Base-by-base conservation (phyloP, 352 stramenopile genomes). In the Globisporangium acanthophoron region DNA sequence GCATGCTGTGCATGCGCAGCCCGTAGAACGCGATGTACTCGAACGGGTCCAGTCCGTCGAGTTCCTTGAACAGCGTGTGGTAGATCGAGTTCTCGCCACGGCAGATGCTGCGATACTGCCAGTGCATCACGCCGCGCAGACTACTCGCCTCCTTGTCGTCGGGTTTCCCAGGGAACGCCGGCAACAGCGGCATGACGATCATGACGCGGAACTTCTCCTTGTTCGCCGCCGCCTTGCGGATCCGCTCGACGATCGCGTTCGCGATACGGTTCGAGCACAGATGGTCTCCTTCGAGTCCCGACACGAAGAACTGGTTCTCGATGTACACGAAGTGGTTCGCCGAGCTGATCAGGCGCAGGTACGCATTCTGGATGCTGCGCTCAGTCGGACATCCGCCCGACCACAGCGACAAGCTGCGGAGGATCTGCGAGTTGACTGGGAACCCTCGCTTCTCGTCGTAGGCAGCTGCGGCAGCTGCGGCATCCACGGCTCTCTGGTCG, bases 291-390 rank as follows among this genome's bases (percentile, higher is more conserved):
- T 94, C 82, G 37, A 96, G 70, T 2, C 86, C 85, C 49, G 90
- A 95, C 13, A 92, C 76, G 46, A 95, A 95, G 65, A 94, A 94
- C 63, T 94, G 85, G 60, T 96, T 96, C 67, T 97, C 90, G 62
- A 97, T 97, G 73, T 97, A 97, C 33, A 97, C 73, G 39, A 91
- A 96, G 67, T 97, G 87, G 29, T 92, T 80, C 12, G 88, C 85
- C 16, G 76, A 75, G 31, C 76, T 71, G 49, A 97, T 97, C 29
- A 96, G 74, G 49, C 90, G 85, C 44, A 96, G 85, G 68, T 96
- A 96, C 13, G 88, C 85, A 48, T 92, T 87, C 50, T 96, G 88
- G 60, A 97, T 96, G 65, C 89, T 97, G 43, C 76, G 75, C 66
- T 97, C 88, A 0, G 86, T 92, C 27, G 78, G 61, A 45, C 77